Evolutionary conservation across 768 basidiomycete species (phyloP).

Genomic region (Lentinus tigrinus): DNA sequence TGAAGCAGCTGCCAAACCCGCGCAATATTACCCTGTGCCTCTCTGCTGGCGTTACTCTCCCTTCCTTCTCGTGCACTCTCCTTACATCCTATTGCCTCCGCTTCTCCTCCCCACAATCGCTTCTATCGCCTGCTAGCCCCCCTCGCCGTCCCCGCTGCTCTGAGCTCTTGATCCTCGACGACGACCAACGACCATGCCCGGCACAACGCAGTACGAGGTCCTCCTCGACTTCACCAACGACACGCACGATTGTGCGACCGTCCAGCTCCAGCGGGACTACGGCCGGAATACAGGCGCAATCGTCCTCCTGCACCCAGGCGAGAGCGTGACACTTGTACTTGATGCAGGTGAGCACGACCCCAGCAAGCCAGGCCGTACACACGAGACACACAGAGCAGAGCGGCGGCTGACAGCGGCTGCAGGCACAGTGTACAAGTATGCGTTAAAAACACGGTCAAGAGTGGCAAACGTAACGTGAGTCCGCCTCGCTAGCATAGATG

Average conservation of each 20-base stretch:
- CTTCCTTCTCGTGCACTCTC: slow-evolving; percentile 29
- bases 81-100: slow-evolving; percentile 21
- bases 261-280: slow-evolving; percentile 66
- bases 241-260: slow-evolving; percentile 58
- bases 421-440: slow-evolving; percentile 68
- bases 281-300: slow-evolving; percentile 52
- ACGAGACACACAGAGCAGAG: neutral
- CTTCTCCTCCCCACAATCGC: slow-evolving; percentile 16
- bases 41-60: slow-evolving; percentile 25
- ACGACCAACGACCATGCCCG: slow-evolving; percentile 48
- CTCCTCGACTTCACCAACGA: slow-evolving; percentile 71
- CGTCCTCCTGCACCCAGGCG: slow-evolving; percentile 59
- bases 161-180: slow-evolving; percentile 4
- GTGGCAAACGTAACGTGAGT: slow-evolving; percentile 71
- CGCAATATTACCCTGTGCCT: slow-evolving; percentile 23
- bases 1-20: slow-evolving; percentile 22
- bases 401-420: slow-evolving; percentile 3
- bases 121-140: slow-evolving; percentile 12
- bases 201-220: slow-evolving; percentile 62
- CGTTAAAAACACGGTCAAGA: slow-evolving; percentile 60
- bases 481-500: neutral
- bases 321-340: slow-evolving; percentile 64
- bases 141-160: slow-evolving; percentile 13
- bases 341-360: slow-evolving; percentile 44
- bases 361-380: neutral